Percentiles rank a stretch among this genome's conserved stretches.
These are phyloP conservation scores for Aspergillus calidoustus DNA, from an alignment of 2,329 filamentous ascomycete genomes.

Conservation along the genomic window DNA sequence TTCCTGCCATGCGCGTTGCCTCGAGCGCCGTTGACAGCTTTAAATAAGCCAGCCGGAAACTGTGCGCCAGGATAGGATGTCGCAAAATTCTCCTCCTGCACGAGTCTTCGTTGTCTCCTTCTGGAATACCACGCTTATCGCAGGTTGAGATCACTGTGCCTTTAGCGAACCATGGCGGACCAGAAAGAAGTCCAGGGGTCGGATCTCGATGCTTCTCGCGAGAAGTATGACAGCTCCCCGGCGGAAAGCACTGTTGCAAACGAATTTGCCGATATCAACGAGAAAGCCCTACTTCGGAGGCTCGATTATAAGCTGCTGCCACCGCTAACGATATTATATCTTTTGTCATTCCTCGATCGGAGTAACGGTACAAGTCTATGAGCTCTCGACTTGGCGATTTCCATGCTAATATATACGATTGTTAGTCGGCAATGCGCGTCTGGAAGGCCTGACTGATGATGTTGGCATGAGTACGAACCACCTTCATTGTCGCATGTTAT, in stretches of 20 bases:
- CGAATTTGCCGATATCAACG: constrained; percentile 35
- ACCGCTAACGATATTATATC: constrained; percentile 49
- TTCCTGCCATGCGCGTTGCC: constrained; percentile 13
- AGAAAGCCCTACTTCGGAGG: constrained; percentile 48
- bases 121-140: not conserved
- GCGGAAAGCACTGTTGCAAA: constrained; percentile 26
- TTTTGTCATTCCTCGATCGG: constrained; percentile 50
- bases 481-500: not conserved
- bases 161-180: constrained; percentile 16
- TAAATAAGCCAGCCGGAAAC: constrained; percentile 2
- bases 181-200: constrained; percentile 12
- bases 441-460: constrained; percentile 45
- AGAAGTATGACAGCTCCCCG: constrained; percentile 12
- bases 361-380: constrained; percentile 40
- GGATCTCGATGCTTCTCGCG: not conserved
- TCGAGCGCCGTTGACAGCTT: not conserved
- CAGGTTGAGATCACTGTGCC: not conserved
- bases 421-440: constrained; percentile 44
- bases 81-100: not conserved
- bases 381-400: not conserved
- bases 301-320: constrained; percentile 51
- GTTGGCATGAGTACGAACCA: constrained; percentile 41
- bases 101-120: not conserved
- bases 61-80: not conserved
- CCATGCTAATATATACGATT: constrained; percentile 1